Evolutionary conservation across 352 stramenopile species (phyloP).

Genomic region (Thalassiosira exigua): DNA sequence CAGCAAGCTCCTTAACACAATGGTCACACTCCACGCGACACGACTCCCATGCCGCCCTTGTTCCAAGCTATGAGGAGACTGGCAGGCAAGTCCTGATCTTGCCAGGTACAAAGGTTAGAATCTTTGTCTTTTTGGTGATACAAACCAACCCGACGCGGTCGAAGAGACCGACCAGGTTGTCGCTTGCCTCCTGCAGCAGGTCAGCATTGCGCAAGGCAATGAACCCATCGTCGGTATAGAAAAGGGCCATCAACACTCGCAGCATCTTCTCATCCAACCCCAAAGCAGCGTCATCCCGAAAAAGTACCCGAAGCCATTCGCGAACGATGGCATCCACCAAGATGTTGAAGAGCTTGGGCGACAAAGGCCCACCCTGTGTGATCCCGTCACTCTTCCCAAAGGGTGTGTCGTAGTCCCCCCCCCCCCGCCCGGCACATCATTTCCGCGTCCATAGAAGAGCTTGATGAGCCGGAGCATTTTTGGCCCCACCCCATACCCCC

Average conservation of each 20-base stretch:
- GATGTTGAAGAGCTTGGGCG: conserved; percentile 46
- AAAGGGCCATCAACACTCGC: too few relatives aligned
- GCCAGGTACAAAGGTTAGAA: neutral
- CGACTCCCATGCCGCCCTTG: neutral
- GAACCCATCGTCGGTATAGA: neutral
- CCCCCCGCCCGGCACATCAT: too few relatives aligned
- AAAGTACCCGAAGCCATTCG: conserved; percentile 38
- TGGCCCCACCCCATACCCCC: conserved; percentile 30
- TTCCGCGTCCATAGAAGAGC: too few relatives aligned
- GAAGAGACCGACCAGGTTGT: conserved; percentile 3
- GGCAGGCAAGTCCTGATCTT: neutral
- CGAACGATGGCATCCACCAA: conserved; percentile 36
- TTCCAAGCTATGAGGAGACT: neutral
- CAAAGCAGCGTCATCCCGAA: too few relatives aligned
- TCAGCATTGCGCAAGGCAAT: too few relatives aligned
- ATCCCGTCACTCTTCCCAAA: conserved; percentile 31
- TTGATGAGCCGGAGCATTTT: conserved; percentile 15
- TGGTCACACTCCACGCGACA: neutral
- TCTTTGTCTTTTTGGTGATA: conserved; percentile 5
- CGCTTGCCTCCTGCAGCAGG: too few relatives aligned
- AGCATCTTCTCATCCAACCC: too few relatives aligned
- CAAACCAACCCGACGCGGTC: neutral
- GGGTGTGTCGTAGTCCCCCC: conserved; percentile 14
- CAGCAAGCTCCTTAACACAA: neutral
- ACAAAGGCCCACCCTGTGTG: conserved; percentile 41